Base-by-base conservation (phyloP, 78 protist genomes). In the Dictyostelium brefeldianum region DNA sequence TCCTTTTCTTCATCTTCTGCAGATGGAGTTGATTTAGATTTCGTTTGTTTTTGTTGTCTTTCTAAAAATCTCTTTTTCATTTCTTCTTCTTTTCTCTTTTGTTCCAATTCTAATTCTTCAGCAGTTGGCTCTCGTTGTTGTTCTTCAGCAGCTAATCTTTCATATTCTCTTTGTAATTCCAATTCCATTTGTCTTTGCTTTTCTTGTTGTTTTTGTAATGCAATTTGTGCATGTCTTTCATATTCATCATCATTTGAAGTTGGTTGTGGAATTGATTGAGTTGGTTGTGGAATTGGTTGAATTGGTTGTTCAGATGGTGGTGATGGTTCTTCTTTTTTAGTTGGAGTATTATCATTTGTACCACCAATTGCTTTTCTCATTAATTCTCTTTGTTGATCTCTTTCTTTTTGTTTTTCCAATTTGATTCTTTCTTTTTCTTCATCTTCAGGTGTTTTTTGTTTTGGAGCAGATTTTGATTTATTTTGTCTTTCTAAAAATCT, bases 1-100 rank as follows among this genome's bases (percentile, higher is more conserved):
- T 83, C 91, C 46, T 83, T 83, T 56, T 83, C 91, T 51, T 83
- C 81, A 18, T 83, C 81, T 46, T 82, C 90, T 36, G 5, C 43
- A 36, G 43, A 36, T 15, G 81, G 80, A 14, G 91, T 70, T 43
- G 71, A 71, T 29, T 78, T 56, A 20, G 62, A n/a, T 48, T 47
- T 20, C 4, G 62, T 56, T 36, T 46, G 57, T 54, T 83, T 53
- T 15, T 46, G 71, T 56, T 83, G 91, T 83, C 91, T 25, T 54
- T 83, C 91, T 7, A 50, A 31, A 17, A 83, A 73, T 69, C 91
- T 69, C 22, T 53, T 83, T 73, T 51, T 69, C 14, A 53, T 15
- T 17, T 83, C 91, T 8, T 83, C 91, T 31, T 83, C 82, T 15
- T 83, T 83, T 36, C 51, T 48, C 47, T 41, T 83, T 36, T 29